A percentile compares a stretch with the other conserved stretches of the same genome.
phyloP scores from a whole-genome alignment of 768 basidiomycete species.

The Boletus tomentosulus region DNA sequence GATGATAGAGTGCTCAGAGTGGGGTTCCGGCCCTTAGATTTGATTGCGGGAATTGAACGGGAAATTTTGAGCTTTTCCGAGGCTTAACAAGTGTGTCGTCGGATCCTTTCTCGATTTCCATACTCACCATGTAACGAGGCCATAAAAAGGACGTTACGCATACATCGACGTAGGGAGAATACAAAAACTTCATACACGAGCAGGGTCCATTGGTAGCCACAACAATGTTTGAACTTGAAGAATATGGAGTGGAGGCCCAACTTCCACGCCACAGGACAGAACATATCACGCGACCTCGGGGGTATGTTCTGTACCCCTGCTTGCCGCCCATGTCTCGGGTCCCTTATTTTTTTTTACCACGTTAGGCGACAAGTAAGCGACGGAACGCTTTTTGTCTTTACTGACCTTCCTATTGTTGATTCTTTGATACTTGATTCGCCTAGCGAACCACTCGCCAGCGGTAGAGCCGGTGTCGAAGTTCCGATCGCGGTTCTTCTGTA shows the following conservation, averaged over 20 bases:
- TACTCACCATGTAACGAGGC: no score
- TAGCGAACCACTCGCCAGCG: constrained; percentile 38
- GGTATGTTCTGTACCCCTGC: constrained; percentile 29
- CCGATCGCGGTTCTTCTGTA: constrained; percentile 34
- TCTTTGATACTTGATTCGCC: constrained; percentile 38
- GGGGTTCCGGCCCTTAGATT: no score
- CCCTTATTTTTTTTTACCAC: constrained; percentile 11
- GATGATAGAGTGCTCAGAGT: no score
- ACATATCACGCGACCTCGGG: constrained; percentile 14
- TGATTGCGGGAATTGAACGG: background rate
- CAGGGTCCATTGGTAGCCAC: no score
- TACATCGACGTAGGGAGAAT: background rate
- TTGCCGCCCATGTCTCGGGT: constrained; percentile 29
- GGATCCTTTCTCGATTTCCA: no score
- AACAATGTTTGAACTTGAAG: no score
- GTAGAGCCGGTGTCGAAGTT: constrained; percentile 36
- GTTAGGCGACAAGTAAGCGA: background rate
- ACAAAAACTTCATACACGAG: background rate
- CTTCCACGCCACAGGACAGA: background rate
- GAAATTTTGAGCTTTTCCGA: background rate
- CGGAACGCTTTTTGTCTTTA: background rate
- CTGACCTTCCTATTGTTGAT: constrained; percentile 41
- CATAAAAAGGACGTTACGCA: background rate
- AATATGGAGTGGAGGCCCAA: no score
- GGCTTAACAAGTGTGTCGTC: background rate